Base-by-base conservation (phyloP, 1,284 basidiomycete species). In the Sphagnurus paluster region DNA sequence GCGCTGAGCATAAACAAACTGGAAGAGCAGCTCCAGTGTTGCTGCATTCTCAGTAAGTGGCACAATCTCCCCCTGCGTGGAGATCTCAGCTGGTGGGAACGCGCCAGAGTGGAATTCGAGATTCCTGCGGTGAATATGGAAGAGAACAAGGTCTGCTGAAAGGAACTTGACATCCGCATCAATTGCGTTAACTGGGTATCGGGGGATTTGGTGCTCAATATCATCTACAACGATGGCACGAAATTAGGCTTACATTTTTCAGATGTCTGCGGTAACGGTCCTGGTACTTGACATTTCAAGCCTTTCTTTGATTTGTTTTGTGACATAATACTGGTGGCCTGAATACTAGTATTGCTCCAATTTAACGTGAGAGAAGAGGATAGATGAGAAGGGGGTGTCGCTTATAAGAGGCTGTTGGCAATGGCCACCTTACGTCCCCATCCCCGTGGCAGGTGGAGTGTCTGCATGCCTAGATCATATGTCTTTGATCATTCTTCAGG, bases 41-140 rank as follows among this genome's bases (percentile, higher is more conserved):
- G 23, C 26, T 0, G 39, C 14, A 17, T 50, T 26, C 30, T 53
- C 45, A n/a, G 34, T 44, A 6, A 47, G 38, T 6, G 17, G 4
- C 1, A 46, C 40, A 3, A 20, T 21, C 5, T 39, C 42, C 11
- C 33, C 39, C 14, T 17, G 19, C 10, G 35, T 25, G 8, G 6
- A n/a, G 29, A 49, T 39, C 20, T 24, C 46, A 5, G 43, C 20
- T 3, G 44, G 30, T 2, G 44, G 41, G 10, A 46, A 46, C 5
- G n/a, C 44, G 2, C 24, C 44, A 16, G 40, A 16, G 2, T 39
- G 19, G 7, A 25, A 26, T 25, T 53, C 49, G 8, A 57, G 42
- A 40, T 58, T 54, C 20, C 44, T 51, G 9, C 47, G 46, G 20
- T 58, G 56, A n/a, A 56, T 45, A 6, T 32, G 24, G 24, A 58